Conservation (phyloP, 2,329 filamentous ascomycete genomes). For the Hypoxylon sp. region DNA sequence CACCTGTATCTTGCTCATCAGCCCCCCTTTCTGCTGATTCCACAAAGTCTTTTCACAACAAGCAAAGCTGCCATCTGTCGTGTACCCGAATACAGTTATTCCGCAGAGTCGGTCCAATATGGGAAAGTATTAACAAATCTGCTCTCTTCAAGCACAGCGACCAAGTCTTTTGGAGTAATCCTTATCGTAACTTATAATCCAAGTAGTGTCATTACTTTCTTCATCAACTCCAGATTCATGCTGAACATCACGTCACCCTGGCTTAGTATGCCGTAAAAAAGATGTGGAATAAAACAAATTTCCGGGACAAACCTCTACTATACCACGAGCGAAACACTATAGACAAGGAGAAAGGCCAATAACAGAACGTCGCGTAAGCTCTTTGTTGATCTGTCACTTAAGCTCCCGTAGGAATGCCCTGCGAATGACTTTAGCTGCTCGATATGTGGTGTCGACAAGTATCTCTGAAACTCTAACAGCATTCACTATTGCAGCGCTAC, state of each 20-base stretch:
- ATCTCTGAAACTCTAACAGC: slow-evolving; percentile 15
- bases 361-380: slow-evolving; percentile 1
- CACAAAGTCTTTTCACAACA: too few species aligned
- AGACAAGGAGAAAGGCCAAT: slow-evolving; percentile 2
- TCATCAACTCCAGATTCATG: neutral
- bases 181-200: neutral
- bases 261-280: slow-evolving; percentile 22
- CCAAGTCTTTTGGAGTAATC: neutral
- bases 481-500: slow-evolving; percentile 15
- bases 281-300: slow-evolving; percentile 22
- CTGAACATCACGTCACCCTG: slow-evolving; percentile 5
- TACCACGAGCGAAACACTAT: slow-evolving; percentile 18
- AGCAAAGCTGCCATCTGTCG: neutral
- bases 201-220: neutral
- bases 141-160: neutral
- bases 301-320: slow-evolving; percentile 23
- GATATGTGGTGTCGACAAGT: slow-evolving; percentile 3
- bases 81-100: neutral
- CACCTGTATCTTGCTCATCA: too few species aligned
- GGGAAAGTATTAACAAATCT: neutral
- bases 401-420: slow-evolving; percentile 24
- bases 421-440: slow-evolving; percentile 24
- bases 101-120: neutral
- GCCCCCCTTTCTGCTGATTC: too few species aligned
- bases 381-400: slow-evolving; percentile 26